Percentiles rank a stretch among this genome's conserved stretches.
Conservation (phyloP, 352 stramenopile genomes). For the Phytophthora macrochlamydospora region DNA sequence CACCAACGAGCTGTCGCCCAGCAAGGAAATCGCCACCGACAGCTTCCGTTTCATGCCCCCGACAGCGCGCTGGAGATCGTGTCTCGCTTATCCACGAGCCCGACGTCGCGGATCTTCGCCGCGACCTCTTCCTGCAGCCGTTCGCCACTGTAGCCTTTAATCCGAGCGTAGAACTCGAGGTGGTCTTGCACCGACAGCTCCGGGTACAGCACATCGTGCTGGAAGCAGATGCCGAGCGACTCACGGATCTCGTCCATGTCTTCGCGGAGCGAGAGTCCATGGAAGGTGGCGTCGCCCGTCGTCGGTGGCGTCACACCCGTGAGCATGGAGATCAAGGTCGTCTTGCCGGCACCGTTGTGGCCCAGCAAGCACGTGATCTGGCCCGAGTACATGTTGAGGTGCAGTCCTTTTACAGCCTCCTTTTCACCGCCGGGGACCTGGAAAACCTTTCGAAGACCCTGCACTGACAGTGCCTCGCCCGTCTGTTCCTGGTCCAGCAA, state of each 20-base stretch:
- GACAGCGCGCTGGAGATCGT: constrained; percentile 61
- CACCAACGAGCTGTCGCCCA: constrained; percentile 80
- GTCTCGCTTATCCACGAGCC: constrained; percentile 60
- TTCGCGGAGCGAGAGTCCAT: constrained; percentile 47
- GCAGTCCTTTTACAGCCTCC: constrained; percentile 85
- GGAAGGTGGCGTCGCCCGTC: constrained; percentile 54
- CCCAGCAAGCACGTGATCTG: constrained; percentile 92
- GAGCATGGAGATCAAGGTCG: constrained; percentile 92
- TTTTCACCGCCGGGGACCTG: constrained; percentile 78
- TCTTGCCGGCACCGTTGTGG: constrained; percentile 93
- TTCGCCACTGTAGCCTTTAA: constrained; percentile 58
- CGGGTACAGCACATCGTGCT: constrained; percentile 83
- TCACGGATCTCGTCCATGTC: constrained; percentile 77
- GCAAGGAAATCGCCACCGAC: constrained; percentile 83
- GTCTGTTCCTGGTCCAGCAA: constrained; percentile 53
- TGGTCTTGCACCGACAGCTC: constrained; percentile 83
- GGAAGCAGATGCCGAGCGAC: constrained; percentile 72
- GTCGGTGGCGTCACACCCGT: constrained; percentile 61
- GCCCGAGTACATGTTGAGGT: constrained; percentile 75
- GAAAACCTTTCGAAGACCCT: constrained; percentile 79
- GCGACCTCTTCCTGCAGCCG: constrained; percentile 39
- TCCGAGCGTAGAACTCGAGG: constrained; percentile 59
- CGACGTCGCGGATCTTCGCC: constrained; percentile 53
- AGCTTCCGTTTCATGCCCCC: constrained; percentile 92
- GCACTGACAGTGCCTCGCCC: constrained; percentile 58